Evolutionary conservation across 768 basidiomycete genomes (phyloP), one percentile per base, ranked within the genome.

Genomic region (Collybia sordida): DNA sequence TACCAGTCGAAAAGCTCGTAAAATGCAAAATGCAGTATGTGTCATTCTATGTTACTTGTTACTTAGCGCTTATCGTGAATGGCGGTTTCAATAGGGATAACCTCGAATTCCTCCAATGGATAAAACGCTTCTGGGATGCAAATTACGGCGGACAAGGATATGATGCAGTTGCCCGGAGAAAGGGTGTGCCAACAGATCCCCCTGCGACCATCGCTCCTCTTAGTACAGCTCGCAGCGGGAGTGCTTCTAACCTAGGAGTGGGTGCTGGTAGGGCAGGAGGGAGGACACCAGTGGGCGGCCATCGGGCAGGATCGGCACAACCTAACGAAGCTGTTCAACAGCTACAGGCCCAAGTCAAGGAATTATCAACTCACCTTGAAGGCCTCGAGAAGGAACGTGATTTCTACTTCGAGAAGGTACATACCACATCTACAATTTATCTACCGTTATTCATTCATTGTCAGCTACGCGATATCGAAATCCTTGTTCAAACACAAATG

Each of bases 1-100:
- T 99, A 66, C 90, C 81, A 6, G 88, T 99, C n/a, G 96, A 98
- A 59, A 87, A 79, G 60, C 83, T 99, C 31, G 83, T 91, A 42
- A 95, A 95, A 72, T 99, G 97, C 76, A 98, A 98, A 75, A 98
- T 98, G 95, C 96, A 98, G 88, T 90, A 72, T 66, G 90, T 85
- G 17, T 17, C 14, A 40, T 31, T 40, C 34, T 9, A 47, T 27
- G 23, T 28, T 6, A 31, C 11, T 3, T 4, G 11, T 4, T 31
- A n/a, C n/a, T n/a, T n/a, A 12, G 11, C 11, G 11, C 14, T 31
- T 12, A 12, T 31, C 3, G 14, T 7, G 11, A 31, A 7, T 31
- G 11, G 17, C 12, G 6, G 52, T 17, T 53, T 50, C 43, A 42
- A 28, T 60, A 91, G 90, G 70, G 97, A 98, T 70, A 99, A 99